Evolutionary conservation across 306 rosid species (phyloP).

Genomic region (Spatholobus suberectus): DNA sequence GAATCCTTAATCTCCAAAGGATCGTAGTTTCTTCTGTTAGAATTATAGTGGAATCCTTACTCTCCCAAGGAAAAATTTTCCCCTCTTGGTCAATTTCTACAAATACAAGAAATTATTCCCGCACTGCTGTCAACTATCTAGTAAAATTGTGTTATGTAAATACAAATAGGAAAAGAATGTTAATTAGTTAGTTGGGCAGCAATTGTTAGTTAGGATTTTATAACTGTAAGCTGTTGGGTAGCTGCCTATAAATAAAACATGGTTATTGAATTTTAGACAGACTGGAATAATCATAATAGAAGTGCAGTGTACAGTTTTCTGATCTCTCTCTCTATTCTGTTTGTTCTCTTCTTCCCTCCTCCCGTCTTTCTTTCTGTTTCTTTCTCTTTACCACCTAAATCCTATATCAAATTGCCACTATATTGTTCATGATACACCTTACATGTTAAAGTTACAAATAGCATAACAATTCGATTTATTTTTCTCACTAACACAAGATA

Average conservation of each 20-base stretch:
- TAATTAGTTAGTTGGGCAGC: too few relatives aligned
- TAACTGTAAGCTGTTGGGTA: too few relatives aligned
- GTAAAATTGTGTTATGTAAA: not conserved
- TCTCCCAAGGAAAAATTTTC: not conserved
- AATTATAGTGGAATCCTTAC: not conserved
- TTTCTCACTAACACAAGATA: not conserved
- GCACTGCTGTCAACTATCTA: not conserved
- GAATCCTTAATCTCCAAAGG: not conserved
- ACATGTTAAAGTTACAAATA: not conserved
- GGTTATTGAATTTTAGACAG: too few relatives aligned
- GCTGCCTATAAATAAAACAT: too few relatives aligned
- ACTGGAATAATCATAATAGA: too few relatives aligned
- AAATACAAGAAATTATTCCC: not conserved
- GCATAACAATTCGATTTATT: not conserved
- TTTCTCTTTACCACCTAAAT: too few relatives aligned
- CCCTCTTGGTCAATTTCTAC: not conserved
- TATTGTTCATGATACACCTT: not conserved
- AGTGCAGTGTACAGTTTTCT: too few relatives aligned
- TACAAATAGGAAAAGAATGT: too few relatives aligned
- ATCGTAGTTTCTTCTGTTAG: not conserved
- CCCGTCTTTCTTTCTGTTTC: too few relatives aligned
- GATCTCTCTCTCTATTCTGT: too few relatives aligned
- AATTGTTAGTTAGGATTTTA: too few relatives aligned
- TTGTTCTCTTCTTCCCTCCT: too few relatives aligned
- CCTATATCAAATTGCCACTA: not conserved